These are phyloP conservation scores for Suillus luteus DNA, from an alignment of 768 basidiomycete species.

Conservation along the genomic window DNA sequence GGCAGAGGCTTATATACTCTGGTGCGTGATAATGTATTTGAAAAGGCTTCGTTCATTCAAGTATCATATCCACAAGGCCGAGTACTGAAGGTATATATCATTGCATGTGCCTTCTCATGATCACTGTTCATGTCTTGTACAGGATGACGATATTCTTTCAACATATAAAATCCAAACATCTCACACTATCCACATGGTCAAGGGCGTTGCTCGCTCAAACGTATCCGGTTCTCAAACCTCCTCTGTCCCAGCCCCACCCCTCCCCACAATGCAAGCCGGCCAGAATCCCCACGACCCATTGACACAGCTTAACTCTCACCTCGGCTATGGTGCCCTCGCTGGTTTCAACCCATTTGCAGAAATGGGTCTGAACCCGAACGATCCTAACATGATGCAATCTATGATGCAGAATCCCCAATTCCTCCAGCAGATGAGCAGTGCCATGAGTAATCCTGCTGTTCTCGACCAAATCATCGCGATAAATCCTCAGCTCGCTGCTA, in stretches of 20 bases:
- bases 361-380: constrained; percentile 88
- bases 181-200: constrained; percentile 94
- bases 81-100: constrained; percentile 61
- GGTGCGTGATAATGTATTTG: constrained; percentile 46
- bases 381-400: constrained; percentile 89
- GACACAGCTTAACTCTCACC: constrained; percentile 76
- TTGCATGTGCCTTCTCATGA: constrained; percentile 4
- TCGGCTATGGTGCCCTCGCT: constrained; percentile 78
- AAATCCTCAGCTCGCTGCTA: constrained; percentile 73
- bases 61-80: constrained; percentile 45
- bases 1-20: constrained; percentile 91
- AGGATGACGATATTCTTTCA: constrained; percentile 84
- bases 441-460: constrained; percentile 88
- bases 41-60: background rate
- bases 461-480: constrained; percentile 83
- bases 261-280: constrained; percentile 89
- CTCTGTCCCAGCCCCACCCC: constrained; percentile 50
- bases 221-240: constrained; percentile 40
- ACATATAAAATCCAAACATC: constrained; percentile 88
- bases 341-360: constrained; percentile 91
- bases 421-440: constrained; percentile 80
- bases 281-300: constrained; percentile 88
- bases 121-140: constrained; percentile 14
- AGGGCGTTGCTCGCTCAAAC: constrained; percentile 62
- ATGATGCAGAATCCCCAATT: constrained; percentile 89